Evolutionary conservation across 208 protist species (phyloP), one percentile per base, ranked within the genome.

Genomic region (Leishmania guyanensis): DNA sequence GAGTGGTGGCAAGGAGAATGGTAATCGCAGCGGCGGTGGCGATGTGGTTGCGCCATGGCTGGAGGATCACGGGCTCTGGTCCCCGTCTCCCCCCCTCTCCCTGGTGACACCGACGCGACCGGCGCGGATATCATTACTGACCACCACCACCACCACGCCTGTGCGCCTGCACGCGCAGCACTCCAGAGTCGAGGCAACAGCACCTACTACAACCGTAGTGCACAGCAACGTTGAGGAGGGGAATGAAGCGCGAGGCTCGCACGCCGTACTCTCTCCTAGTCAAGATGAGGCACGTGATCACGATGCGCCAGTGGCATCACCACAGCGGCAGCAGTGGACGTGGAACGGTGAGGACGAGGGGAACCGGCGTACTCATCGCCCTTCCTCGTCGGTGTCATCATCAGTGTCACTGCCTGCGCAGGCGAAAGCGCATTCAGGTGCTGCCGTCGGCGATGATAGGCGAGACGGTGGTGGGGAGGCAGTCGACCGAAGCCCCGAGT

Each of bases 31-130:
- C 58, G 26, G 36, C 50, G 39, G 36, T 16, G 50, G 5, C n/a
- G 53, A n/a, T 9, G 60, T 20, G 8, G 73, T 54, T 8, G 62
- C 48, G 8, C 82, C 77, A 29, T 76, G 72, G 74, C 74, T 79
- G 53, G 46, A 39, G 39, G 53, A 75, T 56, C 64, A 75, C 54
- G 62, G 64, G 29, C 66, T 79, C 14, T 79, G 74, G 74, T 83
- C 80, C 33, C 70, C 65, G 22, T 78, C 56, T 1, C 51, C 60
- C 1, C 56, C n/a, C 29, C 71, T 26, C 50, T 60, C 50, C 50
- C 71, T n/a, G 50, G 1, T 26, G 50, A 72, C 68, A 20, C 65
- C 65, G 17, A 70, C 65, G 6, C 65, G 65, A 26, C 65, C 29
- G 20, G n/a, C 68, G 68, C 68, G 17, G 39, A 26, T n/a, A 33